A percentile compares a stretch with the other conserved stretches of the same genome.
Conservation (phyloP, 441 rosid genomes). For the Metrosideros polymorpha region DNA sequence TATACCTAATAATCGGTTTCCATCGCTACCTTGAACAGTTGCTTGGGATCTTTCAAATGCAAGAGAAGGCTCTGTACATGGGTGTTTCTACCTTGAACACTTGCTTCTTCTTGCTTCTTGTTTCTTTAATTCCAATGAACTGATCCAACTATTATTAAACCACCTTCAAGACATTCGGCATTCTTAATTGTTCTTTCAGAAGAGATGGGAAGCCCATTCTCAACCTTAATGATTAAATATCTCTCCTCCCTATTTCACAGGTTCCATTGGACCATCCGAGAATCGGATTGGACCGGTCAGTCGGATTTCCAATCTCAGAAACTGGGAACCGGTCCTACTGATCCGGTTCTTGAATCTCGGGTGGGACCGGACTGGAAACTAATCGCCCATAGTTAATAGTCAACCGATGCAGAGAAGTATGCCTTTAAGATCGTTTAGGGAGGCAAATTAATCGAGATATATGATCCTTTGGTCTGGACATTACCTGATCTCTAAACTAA, state of each 20-base stretch:
- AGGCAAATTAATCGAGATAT: background rate
- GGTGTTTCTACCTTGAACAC: background rate
- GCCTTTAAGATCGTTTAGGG: background rate
- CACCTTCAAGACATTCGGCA: background rate
- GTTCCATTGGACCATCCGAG: accelerated
- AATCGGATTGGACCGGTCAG: background rate
- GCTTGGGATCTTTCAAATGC: background rate
- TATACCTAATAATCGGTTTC: too few relatives aligned
- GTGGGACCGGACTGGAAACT: accelerated
- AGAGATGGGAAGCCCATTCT: background rate
- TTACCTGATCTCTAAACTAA: background rate
- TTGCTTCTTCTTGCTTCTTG: too few relatives aligned
- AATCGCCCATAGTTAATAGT: too few relatives aligned
- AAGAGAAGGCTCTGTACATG: background rate
- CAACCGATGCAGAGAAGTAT: too few relatives aligned
- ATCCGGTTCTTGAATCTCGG: accelerated
- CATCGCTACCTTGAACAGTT: too few relatives aligned
- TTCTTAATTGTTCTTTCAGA: background rate
- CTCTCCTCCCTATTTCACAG: background rate
- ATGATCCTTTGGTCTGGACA: background rate
- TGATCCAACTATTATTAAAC: background rate
- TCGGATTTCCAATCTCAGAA: accelerated
- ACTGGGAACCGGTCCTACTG: too few relatives aligned
- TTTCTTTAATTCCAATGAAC: background rate
- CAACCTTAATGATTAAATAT: background rate